Evolutionary conservation across 2,329 filamentous ascomycete genomes (phyloP).

Genomic region (Ramichloridium luteum): DNA sequence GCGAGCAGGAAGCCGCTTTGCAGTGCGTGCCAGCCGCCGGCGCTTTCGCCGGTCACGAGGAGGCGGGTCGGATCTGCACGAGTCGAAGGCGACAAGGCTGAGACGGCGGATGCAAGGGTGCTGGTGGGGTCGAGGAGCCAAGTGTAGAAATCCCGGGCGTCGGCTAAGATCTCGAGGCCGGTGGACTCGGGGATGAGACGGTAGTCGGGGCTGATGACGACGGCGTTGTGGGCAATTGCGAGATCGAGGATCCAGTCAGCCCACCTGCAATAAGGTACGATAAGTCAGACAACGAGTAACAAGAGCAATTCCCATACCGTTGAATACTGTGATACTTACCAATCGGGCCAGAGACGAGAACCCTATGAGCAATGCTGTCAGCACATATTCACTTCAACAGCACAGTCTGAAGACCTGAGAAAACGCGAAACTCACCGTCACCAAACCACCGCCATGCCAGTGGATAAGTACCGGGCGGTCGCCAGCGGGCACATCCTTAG

Average conservation of each 20-base stretch:
- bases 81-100: too few species aligned
- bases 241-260: constrained; percentile 29
- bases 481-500: constrained; percentile 24
- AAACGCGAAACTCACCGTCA: constrained; percentile 12
- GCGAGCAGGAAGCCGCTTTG: constrained; percentile 16
- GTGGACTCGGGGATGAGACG: constrained; percentile 40
- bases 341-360: too few species aligned
- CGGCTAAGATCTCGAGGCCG: constrained; percentile 35
- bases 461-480: constrained; percentile 31
- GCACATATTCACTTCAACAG: too few species aligned
- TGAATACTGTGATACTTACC: neutral
- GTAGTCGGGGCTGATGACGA: constrained; percentile 39
- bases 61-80: too few species aligned
- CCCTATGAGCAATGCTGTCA: too few species aligned
- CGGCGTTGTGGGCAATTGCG: constrained; percentile 28
- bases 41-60: constrained; percentile 26
- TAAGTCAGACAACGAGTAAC: neutral
- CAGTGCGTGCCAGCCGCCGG: constrained; percentile 29
- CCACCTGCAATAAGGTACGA: neutral
- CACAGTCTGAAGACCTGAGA: too few species aligned
- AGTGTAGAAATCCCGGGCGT: constrained; percentile 37
- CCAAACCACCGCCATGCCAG: constrained; percentile 35
- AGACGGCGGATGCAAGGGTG: constrained; percentile 9
- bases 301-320: too few species aligned
- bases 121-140: constrained; percentile 28